Conservation (phyloP, 139 green algal genomes). For the Spirogloea muscicola region DNA sequence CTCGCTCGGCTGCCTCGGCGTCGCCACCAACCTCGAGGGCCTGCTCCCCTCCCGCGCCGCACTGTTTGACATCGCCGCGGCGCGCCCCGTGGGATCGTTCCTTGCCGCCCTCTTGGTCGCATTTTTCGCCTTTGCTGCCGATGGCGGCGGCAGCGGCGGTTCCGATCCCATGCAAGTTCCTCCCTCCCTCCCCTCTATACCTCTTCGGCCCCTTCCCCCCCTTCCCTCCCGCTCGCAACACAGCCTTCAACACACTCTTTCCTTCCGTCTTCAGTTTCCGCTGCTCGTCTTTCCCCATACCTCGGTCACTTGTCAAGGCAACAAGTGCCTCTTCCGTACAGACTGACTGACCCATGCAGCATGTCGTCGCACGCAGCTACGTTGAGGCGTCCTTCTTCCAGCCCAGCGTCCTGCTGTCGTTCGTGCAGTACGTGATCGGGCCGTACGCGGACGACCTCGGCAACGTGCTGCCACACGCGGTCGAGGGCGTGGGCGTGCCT, state of each 20-base stretch:
- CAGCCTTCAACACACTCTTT: too few relatives aligned
- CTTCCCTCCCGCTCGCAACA: too few relatives aligned
- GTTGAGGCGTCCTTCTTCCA: slow-evolving; percentile 37
- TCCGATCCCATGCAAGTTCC: slow-evolving; percentile 23
- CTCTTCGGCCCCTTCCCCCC: too few relatives aligned
- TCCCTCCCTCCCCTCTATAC: too few relatives aligned
- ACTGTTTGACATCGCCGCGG: slow-evolving; percentile 36
- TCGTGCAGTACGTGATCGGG: slow-evolving; percentile 45
- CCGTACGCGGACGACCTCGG: slow-evolving; percentile 40
- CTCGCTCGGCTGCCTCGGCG: slow-evolving; percentile 25
- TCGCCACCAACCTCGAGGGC: slow-evolving; percentile 27
- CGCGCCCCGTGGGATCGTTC: slow-evolving; percentile 12
- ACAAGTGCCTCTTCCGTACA: too few relatives aligned
- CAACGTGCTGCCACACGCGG: slow-evolving; percentile 41
- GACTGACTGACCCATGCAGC: too few relatives aligned
- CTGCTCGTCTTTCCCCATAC: too few relatives aligned
- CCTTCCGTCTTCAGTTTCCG: too few relatives aligned
- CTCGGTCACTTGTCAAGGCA: too few relatives aligned
- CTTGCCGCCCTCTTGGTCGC: slow-evolving; percentile 10
- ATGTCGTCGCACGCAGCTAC: too few relatives aligned
- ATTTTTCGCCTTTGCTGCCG: slow-evolving; percentile 9
- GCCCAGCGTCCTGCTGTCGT: slow-evolving; percentile 37
- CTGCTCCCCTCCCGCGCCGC: slow-evolving; percentile 6
- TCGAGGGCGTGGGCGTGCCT: slow-evolving; percentile 19
- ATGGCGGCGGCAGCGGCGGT: slow-evolving; percentile 36